These are phyloP conservation scores for Chlamydomonas schloesseri DNA, from an alignment of 139 green algal species.

Conservation along the genomic window DNA sequence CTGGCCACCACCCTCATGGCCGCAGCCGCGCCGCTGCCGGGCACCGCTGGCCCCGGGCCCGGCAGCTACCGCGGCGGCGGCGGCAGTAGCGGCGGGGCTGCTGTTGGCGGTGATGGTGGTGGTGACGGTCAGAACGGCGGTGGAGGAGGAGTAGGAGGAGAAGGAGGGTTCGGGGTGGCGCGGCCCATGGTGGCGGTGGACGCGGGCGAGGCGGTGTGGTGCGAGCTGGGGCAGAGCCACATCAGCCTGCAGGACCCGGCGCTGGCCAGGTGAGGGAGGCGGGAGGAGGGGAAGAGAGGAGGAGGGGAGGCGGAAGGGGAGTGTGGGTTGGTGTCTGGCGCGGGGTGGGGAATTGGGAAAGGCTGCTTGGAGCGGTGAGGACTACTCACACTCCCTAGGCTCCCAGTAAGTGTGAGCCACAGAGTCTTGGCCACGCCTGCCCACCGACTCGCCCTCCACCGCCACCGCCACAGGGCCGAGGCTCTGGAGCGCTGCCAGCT, in stretches of 20 bases:
- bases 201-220: conserved; percentile 24
- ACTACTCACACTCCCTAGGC: too few relatives aligned
- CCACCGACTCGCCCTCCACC: too few relatives aligned
- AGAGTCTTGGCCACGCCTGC: too few relatives aligned
- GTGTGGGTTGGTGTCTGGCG: too few relatives aligned
- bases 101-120: too few relatives aligned
- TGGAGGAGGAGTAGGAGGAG: too few relatives aligned
- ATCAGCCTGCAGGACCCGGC: conserved; percentile 40
- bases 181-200: neutral
- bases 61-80: neutral
- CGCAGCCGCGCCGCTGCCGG: neutral
- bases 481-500: conserved; percentile 32
- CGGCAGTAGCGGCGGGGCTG: neutral
- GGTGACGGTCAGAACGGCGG: too few relatives aligned
- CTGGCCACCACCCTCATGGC: conserved; percentile 36
- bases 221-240: conserved; percentile 35
- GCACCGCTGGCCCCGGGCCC: neutral
- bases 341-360: too few relatives aligned
- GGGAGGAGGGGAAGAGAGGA: neutral
- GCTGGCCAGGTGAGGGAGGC: conserved; percentile 13
- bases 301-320: neutral
- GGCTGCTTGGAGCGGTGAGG: too few relatives aligned
- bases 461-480: neutral
- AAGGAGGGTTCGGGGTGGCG: too few relatives aligned
- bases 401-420: too few relatives aligned